Percentiles rank a stretch among this genome's conserved stretches.
phyloP scores from a whole-genome alignment of 2,329 filamentous ascomycete genomes.

The Curvularia sp. region DNA sequence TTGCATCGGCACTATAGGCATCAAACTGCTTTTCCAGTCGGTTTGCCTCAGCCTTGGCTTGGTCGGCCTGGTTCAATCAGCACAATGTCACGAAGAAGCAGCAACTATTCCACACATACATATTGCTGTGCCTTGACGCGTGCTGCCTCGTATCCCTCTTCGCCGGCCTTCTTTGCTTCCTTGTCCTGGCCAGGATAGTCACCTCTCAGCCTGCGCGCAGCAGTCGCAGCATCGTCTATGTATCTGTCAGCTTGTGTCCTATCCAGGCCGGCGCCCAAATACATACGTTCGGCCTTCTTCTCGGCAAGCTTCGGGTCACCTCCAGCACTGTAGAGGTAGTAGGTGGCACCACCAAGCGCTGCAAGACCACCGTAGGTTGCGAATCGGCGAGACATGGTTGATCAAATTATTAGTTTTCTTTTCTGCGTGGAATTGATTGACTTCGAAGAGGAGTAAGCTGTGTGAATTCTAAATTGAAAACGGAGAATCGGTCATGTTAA shows the following conservation, averaged over 20 bases:
- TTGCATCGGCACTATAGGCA: constrained; percentile 61
- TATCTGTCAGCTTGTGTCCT: constrained; percentile 18
- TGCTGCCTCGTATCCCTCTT: constrained; percentile 55
- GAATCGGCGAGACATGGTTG: constrained; percentile 40
- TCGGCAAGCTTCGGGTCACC: constrained; percentile 82
- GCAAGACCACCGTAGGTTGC: constrained; percentile 45
- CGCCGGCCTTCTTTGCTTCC: constrained; percentile 69
- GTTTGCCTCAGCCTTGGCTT: constrained; percentile 59
- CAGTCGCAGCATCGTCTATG: constrained; percentile 76
- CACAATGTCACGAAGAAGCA: background rate
- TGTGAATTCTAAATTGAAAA: constrained; percentile 12
- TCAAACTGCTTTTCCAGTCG: constrained; percentile 69
- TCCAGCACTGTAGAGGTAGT: constrained; percentile 90
- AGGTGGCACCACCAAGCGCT: constrained; percentile 69
- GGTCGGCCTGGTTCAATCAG: constrained; percentile 46
- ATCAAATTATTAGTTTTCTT: constrained; percentile 13
- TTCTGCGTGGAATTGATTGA: constrained; percentile 2
- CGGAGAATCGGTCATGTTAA: constrained; percentile 9
- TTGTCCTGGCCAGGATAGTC: constrained; percentile 69
- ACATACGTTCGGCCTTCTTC: constrained; percentile 83
- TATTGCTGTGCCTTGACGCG: constrained; percentile 55
- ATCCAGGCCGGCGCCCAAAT: background rate
- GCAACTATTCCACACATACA: constrained; percentile 27
- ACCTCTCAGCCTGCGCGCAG: constrained; percentile 69
- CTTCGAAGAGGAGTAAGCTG: constrained; percentile 12